Conservation (phyloP, 2,329 filamentous ascomycete species). For the Phialophora tarda region DNA sequence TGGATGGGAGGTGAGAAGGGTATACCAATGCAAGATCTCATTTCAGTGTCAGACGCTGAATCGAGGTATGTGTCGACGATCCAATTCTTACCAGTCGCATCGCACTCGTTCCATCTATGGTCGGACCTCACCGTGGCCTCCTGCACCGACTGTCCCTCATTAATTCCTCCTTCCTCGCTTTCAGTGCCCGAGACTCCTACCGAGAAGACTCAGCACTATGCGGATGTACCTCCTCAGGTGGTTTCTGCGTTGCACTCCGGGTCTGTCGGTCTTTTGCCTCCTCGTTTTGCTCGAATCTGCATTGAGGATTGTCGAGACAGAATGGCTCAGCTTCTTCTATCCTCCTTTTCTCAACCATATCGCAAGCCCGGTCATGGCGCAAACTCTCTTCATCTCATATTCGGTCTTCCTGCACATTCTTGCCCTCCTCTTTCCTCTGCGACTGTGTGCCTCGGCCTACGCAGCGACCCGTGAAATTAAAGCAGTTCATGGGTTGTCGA, state of each 20-base stretch:
- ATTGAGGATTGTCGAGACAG: conserved; percentile 37
- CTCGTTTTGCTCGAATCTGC: conserved; percentile 37
- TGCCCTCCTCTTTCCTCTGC: conserved; percentile 63
- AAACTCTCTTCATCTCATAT: conserved; percentile 59
- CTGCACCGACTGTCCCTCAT: neutral
- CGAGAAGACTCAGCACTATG: neutral
- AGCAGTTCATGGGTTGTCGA: conserved; percentile 28
- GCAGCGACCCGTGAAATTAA: conserved; percentile 44
- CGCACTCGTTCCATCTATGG: neutral
- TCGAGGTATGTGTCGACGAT: neutral
- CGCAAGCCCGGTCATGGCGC: conserved; percentile 13
- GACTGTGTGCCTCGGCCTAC: conserved; percentile 55
- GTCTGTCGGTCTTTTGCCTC: conserved; percentile 37
- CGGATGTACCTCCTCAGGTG: conserved; percentile 33
- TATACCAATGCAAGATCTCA: neutral
- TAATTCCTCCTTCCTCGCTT: neutral
- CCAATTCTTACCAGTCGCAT: conserved; percentile 9
- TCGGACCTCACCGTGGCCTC: conserved; percentile 2
- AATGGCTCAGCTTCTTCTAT: conserved; percentile 27
- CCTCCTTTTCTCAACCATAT: conserved; percentile 27
- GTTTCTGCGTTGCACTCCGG: conserved; percentile 39
- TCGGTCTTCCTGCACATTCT: conserved; percentile 68
- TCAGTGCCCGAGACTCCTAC: neutral
- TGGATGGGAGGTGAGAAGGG: neutral
- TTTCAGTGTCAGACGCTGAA: neutral